A percentile compares a stretch with the other conserved stretches of the same genome.
Conservation (phyloP, 257 asterid species). For the Penstemon newberryi region DNA sequence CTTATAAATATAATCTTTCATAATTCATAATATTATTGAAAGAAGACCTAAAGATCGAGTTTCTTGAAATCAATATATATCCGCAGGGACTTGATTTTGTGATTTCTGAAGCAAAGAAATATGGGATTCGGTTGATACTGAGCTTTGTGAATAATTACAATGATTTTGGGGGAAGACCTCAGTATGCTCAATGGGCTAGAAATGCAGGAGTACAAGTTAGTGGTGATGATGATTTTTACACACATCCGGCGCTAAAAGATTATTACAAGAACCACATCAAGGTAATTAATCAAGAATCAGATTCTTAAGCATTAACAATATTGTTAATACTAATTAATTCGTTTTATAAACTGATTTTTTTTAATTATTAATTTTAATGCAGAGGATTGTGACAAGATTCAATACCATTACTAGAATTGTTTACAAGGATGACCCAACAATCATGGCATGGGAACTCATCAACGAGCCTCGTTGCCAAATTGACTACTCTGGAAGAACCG, state of each 20-base stretch:
- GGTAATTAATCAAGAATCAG: slow-evolving; percentile 25
- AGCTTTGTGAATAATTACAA: slow-evolving; percentile 66
- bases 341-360: not conserved
- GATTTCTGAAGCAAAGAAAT: slow-evolving; percentile 57
- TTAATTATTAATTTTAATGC: slow-evolving; percentile 4
- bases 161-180: slow-evolving; percentile 62
- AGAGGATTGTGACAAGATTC: slow-evolving; percentile 66
- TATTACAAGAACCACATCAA: slow-evolving; percentile 71
- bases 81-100: slow-evolving; percentile 72
- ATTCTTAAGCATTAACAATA: not conserved
- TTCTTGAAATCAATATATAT: not conserved
- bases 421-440: slow-evolving; percentile 65
- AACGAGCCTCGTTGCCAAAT: slow-evolving; percentile 82
- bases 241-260: slow-evolving; percentile 47
- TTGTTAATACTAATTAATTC: not conserved
- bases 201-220: slow-evolving; percentile 45
- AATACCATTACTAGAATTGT: slow-evolving; percentile 50
- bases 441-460: slow-evolving; percentile 95
- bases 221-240: slow-evolving; percentile 72
- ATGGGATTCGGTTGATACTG: slow-evolving; percentile 57
- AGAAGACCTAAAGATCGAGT: too few species aligned
- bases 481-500: slow-evolving; percentile 66
- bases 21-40: too few species aligned
- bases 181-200: slow-evolving; percentile 62
- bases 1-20: too few species aligned